Percentiles rank a stretch among this genome's conserved stretches.
phyloP scores from a whole-genome alignment of 225 moss, liverwort and hornwort species.

The Ulota crispa region DNA sequence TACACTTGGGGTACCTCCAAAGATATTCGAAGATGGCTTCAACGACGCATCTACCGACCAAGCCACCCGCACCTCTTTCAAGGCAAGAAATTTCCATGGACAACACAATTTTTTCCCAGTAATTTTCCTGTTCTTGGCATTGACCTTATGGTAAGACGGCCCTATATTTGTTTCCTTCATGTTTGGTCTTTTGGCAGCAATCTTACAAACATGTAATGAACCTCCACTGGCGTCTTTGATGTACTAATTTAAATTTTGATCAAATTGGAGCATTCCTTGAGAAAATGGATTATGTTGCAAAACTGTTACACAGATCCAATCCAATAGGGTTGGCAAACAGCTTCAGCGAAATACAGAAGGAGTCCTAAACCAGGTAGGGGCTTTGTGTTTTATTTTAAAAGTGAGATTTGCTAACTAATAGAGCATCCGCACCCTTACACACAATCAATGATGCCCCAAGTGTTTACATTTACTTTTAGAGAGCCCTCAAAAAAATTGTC shows the following conservation, averaged over 20 bases:
- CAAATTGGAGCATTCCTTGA: too few relatives aligned
- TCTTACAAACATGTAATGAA: neutral
- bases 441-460: too few relatives aligned
- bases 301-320: too few relatives aligned
- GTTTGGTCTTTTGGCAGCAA: neutral
- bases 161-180: neutral
- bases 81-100: constrained; percentile 40
- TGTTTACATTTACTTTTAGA: too few relatives aligned
- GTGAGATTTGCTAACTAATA: too few relatives aligned
- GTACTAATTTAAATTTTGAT: neutral
- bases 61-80: constrained; percentile 77
- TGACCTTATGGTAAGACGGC: neutral
- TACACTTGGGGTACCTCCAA: constrained; percentile 47
- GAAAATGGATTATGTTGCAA: too few relatives aligned
- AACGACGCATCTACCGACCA: constrained; percentile 51
- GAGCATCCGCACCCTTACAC: too few relatives aligned
- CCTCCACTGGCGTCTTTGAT: neutral
- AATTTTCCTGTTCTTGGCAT: neutral
- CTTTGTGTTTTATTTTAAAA: too few relatives aligned
- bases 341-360: too few relatives aligned
- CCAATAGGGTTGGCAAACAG: too few relatives aligned
- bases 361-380: too few relatives aligned
- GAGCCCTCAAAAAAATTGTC: too few relatives aligned
- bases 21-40: constrained; percentile 53
- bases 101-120: neutral